phyloP scores from a whole-genome alignment of 2,329 filamentous ascomycete species.

The Phymatotrichopsis omnivora region DNA sequence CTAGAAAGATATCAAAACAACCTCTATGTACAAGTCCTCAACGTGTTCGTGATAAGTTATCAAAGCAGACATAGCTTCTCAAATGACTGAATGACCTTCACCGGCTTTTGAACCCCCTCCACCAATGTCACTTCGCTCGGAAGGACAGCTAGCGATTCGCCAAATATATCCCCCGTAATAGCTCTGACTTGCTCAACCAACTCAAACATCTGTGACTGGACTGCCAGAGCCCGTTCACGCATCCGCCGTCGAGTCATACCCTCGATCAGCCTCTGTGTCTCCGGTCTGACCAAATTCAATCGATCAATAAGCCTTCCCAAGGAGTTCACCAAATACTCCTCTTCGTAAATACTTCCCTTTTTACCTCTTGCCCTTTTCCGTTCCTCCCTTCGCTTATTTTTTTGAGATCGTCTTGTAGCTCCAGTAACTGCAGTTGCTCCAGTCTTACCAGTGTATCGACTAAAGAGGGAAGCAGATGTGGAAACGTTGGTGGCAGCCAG shows the following conservation, averaged over 20 bases:
- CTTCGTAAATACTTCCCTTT: conserved; percentile 95
- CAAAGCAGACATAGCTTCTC: too few relatives aligned
- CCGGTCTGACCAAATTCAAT: conserved; percentile 60
- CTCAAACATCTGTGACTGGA: conserved; percentile 63
- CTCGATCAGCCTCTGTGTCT: conserved; percentile 64
- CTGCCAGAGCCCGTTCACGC: conserved; percentile 72
- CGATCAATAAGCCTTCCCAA: conserved; percentile 74
- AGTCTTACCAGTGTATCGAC: conserved; percentile 70
- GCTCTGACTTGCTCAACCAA: conserved; percentile 54
- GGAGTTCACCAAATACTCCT: conserved; percentile 89
- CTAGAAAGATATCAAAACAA: too few relatives aligned
- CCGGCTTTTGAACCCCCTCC: too few relatives aligned
- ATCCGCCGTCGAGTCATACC: conserved; percentile 71
- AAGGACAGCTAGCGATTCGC: too few relatives aligned
- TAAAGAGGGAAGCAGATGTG: conserved; percentile 83
- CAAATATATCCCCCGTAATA: too few relatives aligned
- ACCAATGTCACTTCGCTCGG: too few relatives aligned
- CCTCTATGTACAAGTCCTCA: too few relatives aligned
- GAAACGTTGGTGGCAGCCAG: conserved; percentile 75
- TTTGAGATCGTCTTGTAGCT: conserved; percentile 68
- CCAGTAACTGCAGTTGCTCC: conserved; percentile 60
- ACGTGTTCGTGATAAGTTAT: too few relatives aligned
- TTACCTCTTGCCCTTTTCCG: conserved; percentile 88
- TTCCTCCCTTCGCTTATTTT: conserved; percentile 83
- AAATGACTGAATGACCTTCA: too few relatives aligned